phyloP scores from a whole-genome alignment of 2,329 filamentous ascomycete species.

The Scedosporium minutisporum region DNA sequence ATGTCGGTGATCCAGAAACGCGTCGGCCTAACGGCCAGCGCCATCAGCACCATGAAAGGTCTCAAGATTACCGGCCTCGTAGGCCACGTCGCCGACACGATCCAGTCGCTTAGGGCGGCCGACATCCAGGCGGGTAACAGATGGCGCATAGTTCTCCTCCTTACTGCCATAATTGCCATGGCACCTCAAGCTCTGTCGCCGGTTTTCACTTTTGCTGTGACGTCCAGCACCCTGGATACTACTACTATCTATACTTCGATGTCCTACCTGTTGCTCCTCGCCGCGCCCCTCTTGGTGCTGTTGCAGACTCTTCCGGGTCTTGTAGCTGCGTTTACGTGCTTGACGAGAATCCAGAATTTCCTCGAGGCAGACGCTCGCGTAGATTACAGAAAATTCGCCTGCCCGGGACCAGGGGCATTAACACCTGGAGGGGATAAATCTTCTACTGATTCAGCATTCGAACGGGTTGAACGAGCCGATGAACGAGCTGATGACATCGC shows the following conservation, averaged over 20 bases:
- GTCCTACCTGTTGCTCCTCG: slow-evolving; percentile 24
- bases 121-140: slow-evolving; percentile 19
- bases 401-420: background rate
- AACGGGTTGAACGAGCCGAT: background rate
- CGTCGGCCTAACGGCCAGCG: slow-evolving; percentile 20
- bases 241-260: slow-evolving; percentile 23
- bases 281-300: slow-evolving; percentile 19
- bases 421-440: background rate
- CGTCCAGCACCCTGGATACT: slow-evolving; percentile 14
- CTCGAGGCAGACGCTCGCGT: slow-evolving; percentile 19
- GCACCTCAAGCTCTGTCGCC: slow-evolving; percentile 25
- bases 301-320: slow-evolving; percentile 23
- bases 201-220: slow-evolving; percentile 21
- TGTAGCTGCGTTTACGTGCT: slow-evolving; percentile 21
- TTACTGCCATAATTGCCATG: slow-evolving; percentile 18
- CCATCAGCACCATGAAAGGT: slow-evolving; percentile 22
- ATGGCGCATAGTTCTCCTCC: slow-evolving; percentile 17
- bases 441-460: background rate
- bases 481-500: background rate
- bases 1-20: slow-evolving; percentile 25
- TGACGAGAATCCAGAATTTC: slow-evolving; percentile 26
- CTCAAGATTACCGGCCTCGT: slow-evolving; percentile 17
- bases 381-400: slow-evolving; percentile 13
- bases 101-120: slow-evolving; percentile 18
- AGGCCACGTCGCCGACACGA: slow-evolving; percentile 15